These are phyloP conservation scores for Kalanchoe fedtschenkoi DNA, from an alignment of 164 flowering plant genomes.

Conservation along the genomic window DNA sequence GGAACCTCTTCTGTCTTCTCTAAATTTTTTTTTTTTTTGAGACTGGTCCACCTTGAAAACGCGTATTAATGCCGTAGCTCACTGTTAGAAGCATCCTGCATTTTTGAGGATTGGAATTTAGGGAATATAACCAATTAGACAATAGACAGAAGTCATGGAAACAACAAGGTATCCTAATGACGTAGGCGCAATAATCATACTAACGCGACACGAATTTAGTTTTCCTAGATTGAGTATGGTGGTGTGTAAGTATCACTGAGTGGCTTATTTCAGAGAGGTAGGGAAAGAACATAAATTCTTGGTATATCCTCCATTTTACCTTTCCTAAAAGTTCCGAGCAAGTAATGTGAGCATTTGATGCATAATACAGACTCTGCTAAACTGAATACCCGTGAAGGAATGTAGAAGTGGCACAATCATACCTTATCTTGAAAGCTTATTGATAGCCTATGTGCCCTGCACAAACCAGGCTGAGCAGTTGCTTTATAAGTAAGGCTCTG, in stretches of 20 bases:
- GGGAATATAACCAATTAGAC: too few relatives aligned
- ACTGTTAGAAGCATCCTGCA: constrained; percentile 18
- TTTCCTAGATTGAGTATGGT: too few relatives aligned
- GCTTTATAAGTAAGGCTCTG: constrained; percentile 40
- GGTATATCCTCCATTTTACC: too few relatives aligned
- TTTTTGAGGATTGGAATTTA: not conserved
- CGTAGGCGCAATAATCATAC: too few relatives aligned
- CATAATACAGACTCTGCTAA: not conserved
- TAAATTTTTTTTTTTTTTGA: not conserved
- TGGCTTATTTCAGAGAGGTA: too few relatives aligned
- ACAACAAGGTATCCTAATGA: too few relatives aligned
- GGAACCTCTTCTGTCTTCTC: not conserved
- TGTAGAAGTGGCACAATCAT: constrained; percentile 2
- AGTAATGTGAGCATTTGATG: not conserved
- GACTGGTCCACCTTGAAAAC: not conserved
- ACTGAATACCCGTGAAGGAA: too few relatives aligned
- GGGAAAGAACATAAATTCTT: too few relatives aligned
- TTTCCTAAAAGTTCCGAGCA: not conserved
- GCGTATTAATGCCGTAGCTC: constrained; percentile 6
- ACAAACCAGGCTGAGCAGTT: constrained; percentile 27
- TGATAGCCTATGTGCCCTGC: constrained; percentile 16
- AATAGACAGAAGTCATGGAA: too few relatives aligned
- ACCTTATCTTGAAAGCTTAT: constrained; percentile 32
- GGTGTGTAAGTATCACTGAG: too few relatives aligned
- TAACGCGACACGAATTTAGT: too few relatives aligned